These are phyloP conservation scores for Magnusiomyces fungicola DNA, from an alignment of 1,139 yeast species.

Conservation along the genomic window DNA sequence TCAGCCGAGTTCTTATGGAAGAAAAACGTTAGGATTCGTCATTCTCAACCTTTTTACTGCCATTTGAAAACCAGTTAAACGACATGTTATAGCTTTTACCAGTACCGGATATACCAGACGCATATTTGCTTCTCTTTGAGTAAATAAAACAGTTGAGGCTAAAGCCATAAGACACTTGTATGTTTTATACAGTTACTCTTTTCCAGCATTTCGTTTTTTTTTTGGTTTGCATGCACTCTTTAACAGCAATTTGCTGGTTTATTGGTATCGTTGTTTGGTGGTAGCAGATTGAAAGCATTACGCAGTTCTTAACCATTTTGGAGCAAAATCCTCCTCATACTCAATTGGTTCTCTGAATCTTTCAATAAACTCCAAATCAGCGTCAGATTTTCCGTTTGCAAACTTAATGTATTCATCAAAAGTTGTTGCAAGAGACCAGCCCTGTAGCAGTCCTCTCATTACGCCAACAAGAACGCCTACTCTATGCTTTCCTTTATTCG, in stretches of 20 bases:
- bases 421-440: constrained; percentile 89
- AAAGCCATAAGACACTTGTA: too few relatives aligned
- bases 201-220: too few relatives aligned
- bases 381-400: constrained; percentile 89
- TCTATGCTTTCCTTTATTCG: constrained; percentile 92
- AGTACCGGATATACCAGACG: too few relatives aligned
- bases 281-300: not conserved
- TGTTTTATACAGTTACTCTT: too few relatives aligned
- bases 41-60: too few relatives aligned
- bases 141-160: too few relatives aligned
- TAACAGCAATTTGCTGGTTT: not conserved
- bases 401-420: constrained; percentile 91
- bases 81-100: too few relatives aligned
- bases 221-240: too few relatives aligned
- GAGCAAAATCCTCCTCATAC: constrained; percentile 27
- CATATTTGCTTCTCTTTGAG: too few relatives aligned
- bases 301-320: constrained; percentile 25
- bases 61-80: too few relatives aligned
- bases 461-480: constrained; percentile 88
- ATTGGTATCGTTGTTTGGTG: not conserved
- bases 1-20: too few relatives aligned
- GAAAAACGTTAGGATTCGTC: too few relatives aligned
- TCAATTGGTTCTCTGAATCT: constrained; percentile 24
- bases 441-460: constrained; percentile 76
- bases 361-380: constrained; percentile 57